These are phyloP conservation scores for Phenoliferia sp. DNA, from an alignment of 1,284 basidiomycete species.

Conservation along the genomic window DNA sequence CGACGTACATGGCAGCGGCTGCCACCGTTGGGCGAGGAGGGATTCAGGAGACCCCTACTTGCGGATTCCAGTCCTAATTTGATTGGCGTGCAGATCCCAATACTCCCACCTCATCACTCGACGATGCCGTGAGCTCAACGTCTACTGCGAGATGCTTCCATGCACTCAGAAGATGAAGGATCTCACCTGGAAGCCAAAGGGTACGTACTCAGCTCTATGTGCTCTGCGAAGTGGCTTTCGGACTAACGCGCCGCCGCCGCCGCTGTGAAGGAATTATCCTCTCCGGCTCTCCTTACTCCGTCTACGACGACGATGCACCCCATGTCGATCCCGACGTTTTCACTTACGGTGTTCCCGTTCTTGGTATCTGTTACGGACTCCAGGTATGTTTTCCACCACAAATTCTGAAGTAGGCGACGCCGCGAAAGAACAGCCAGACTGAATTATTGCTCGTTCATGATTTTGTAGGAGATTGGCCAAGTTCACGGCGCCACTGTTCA, in stretches of 20 bases:
- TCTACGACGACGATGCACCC: slow-evolving; percentile 88
- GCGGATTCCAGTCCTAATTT: not conserved
- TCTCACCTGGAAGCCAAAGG: slow-evolving; percentile 90
- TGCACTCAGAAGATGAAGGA: slow-evolving; percentile 91
- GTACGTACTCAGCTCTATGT: slow-evolving; percentile 45
- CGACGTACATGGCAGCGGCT: no score
- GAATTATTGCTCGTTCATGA: not conserved
- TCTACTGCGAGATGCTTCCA: slow-evolving; percentile 97
- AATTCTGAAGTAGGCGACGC: not conserved
- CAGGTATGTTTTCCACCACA: slow-evolving; percentile 54
- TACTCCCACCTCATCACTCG: slow-evolving; percentile 98
- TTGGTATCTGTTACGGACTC: slow-evolving; percentile 98
- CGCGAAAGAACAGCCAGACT: no score
- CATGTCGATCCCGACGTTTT: slow-evolving; percentile 96
- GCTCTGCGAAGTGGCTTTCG: not conserved
- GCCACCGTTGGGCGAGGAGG: no score
- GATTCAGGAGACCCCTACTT: no score
- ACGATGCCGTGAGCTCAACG: slow-evolving; percentile 94
- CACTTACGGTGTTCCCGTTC: slow-evolving; percentile 74
- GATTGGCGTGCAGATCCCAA: slow-evolving; percentile 45
- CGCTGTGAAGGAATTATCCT: slow-evolving; percentile 78
- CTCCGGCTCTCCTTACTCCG: slow-evolving; percentile 97
- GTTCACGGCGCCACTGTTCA: slow-evolving; percentile 81
- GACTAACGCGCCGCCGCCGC: not conserved
- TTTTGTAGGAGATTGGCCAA: slow-evolving; percentile 80